phyloP scores from a whole-genome alignment of 768 basidiomycete genomes.

The Calocera viscosa region DNA sequence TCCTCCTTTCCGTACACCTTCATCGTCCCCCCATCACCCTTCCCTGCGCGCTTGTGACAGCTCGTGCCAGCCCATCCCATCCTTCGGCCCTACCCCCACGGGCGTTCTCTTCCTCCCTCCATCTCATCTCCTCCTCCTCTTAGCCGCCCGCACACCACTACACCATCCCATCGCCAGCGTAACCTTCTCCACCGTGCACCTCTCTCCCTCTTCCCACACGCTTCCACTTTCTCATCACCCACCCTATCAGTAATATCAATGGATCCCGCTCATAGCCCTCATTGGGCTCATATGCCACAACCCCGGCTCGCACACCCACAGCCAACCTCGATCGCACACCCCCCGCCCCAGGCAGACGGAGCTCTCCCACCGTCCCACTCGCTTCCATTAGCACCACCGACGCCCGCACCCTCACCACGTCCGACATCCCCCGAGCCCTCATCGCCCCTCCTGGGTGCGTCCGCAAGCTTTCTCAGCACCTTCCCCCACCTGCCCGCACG shows the following conservation, averaged over 20 bases:
- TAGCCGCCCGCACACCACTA: constrained; percentile 1
- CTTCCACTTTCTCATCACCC: neutral
- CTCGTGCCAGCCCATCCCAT: too few species aligned
- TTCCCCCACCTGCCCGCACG: constrained; percentile 2
- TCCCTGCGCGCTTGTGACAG: too few species aligned
- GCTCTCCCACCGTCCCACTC: constrained; percentile 1
- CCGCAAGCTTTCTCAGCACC: neutral
- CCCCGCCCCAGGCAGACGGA: neutral
- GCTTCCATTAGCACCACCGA: neutral
- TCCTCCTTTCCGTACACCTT: too few species aligned
- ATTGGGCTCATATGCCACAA: neutral
- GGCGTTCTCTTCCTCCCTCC: neutral
- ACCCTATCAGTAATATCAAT: neutral
- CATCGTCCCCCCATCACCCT: too few species aligned
- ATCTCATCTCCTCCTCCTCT: neutral
- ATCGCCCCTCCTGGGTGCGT: neutral
- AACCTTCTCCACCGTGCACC: neutral
- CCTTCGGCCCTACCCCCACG: too few species aligned
- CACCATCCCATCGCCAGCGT: neutral
- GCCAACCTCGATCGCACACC: neutral
- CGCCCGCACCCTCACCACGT: constrained; percentile 1
- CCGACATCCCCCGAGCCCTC: neutral
- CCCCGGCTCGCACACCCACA: neutral
- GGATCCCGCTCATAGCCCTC: neutral
- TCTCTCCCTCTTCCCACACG: neutral